Evolutionary conservation across 148 eudicot species (phyloP), one percentile per base, ranked within the genome.

Genomic region (Cornus suecica): DNA sequence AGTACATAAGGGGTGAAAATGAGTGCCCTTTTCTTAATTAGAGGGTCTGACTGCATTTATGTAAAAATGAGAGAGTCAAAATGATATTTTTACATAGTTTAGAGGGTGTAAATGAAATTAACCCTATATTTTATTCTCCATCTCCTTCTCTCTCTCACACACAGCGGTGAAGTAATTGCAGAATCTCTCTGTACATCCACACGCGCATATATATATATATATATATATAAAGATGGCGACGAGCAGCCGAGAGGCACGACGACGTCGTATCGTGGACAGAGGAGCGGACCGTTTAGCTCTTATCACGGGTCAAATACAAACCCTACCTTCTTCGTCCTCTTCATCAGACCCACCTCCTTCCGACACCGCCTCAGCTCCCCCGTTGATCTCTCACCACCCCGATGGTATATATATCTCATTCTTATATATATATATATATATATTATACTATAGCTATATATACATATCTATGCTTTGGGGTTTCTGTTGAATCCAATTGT

Each of bases 231-330:
- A 24, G 31, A 78, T 73, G 82, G 58, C 71, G 75, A 77, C 83
- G 64, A 76, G 27, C 42, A 70, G 31, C 27, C 76, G 90, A 34
- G 91, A 86, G 18, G 86, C 87, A 23, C 77, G 94, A 75, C 90
- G 94, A 65, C 94, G 94, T 70, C 90, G 91, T 72, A 88, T 90
- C n/a, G 27, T 80, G 6, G 84, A 86, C 65, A 81, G 87, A 78
- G 90, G 94, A 0, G 72, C 80, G 51, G 90, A 90, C 74, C 91
- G 94, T 31, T 62, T 90, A 7, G 94, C 94, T 61, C 81, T 90
- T 37, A 90, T 90, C 68, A 86, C 91, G 27, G 91, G 94, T 69
- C 90, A 87, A 4, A 81, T 79, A 61, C 77, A 79, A 65, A 66
- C 72, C 63, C 74, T 80, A 4, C 71, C 87, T 10, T 66, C 84